These are phyloP conservation scores for Brassica carinata DNA, from an alignment of 345 rosid genomes.

Conservation along the genomic window DNA sequence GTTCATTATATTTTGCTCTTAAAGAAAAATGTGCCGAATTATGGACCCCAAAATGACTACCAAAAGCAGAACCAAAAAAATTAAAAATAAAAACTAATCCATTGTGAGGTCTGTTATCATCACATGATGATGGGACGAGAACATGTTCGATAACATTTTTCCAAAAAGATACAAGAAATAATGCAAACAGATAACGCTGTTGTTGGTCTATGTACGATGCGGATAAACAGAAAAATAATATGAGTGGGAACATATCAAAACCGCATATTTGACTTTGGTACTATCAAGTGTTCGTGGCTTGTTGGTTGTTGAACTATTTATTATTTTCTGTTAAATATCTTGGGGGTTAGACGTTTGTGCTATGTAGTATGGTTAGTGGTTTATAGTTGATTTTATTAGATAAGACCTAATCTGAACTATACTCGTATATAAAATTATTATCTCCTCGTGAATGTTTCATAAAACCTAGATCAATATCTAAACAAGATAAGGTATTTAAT, in stretches of 20 bases:
- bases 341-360: conserved; percentile 21
- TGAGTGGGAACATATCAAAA: conserved; percentile 32
- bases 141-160: conserved; percentile 34
- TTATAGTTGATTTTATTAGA: conserved; percentile 28
- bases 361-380: conserved; percentile 39
- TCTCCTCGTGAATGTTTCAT: conserved; percentile 21
- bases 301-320: conserved; percentile 39
- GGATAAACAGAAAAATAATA: neutral
- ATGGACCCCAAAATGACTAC: conserved; percentile 13
- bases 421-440: neutral
- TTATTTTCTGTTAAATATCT: conserved; percentile 1
- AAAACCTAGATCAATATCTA: neutral
- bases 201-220: conserved; percentile 17
- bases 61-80: neutral
- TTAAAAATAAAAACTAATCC: neutral
- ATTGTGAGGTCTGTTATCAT: conserved; percentile 19
- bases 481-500: conserved; percentile 15
- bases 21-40: neutral
- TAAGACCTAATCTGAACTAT: conserved; percentile 15
- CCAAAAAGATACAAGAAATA: neutral
- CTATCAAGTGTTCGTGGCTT: conserved; percentile 30
- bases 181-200: neutral
- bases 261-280: conserved; percentile 40
- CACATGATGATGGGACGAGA: conserved; percentile 31
- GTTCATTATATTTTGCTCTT: neutral